Conservation (phyloP, 2,329 filamentous ascomycete species). For the Paecilomyces sp. region DNA sequence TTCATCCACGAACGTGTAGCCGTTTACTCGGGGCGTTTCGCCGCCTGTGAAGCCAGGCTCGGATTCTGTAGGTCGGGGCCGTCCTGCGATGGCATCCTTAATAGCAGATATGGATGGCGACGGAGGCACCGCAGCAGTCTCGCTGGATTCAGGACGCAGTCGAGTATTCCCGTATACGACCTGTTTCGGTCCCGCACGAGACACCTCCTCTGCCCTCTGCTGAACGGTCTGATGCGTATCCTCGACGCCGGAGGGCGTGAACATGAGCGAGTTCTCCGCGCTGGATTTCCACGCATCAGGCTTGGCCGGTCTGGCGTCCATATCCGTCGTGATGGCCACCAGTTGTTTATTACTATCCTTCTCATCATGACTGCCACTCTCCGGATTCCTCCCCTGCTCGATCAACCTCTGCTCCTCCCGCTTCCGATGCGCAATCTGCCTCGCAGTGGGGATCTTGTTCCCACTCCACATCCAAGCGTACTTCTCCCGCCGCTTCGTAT, state of each 20-base stretch:
- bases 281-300: constrained; percentile 68
- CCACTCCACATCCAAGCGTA: constrained; percentile 83
- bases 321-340: constrained; percentile 55
- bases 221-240: constrained; percentile 52
- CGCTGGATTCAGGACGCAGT: constrained; percentile 47
- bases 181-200: constrained; percentile 66
- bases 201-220: constrained; percentile 62
- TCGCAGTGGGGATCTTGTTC: constrained; percentile 68
- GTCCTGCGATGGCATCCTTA: constrained; percentile 73
- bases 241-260: constrained; percentile 48
- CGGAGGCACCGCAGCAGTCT: constrained; percentile 47
- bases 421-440: constrained; percentile 50
- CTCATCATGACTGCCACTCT: constrained; percentile 36
- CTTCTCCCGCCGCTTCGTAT: constrained; percentile 73
- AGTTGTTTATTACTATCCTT: constrained; percentile 45
- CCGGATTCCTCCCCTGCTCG: constrained; percentile 52
- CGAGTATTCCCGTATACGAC: constrained; percentile 82
- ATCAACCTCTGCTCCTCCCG: constrained; percentile 65
- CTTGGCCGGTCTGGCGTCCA: constrained; percentile 67
- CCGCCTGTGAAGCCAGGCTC: constrained; percentile 55
- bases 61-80: constrained; percentile 54
- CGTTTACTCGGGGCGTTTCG: constrained; percentile 86
- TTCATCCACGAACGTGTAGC: constrained; percentile 90
- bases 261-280: constrained; percentile 84
- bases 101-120: constrained; percentile 82